These are phyloP conservation scores for Arthrobotrys sinensis DNA, from an alignment of 2,329 filamentous ascomycete genomes.

Conservation along the genomic window DNA sequence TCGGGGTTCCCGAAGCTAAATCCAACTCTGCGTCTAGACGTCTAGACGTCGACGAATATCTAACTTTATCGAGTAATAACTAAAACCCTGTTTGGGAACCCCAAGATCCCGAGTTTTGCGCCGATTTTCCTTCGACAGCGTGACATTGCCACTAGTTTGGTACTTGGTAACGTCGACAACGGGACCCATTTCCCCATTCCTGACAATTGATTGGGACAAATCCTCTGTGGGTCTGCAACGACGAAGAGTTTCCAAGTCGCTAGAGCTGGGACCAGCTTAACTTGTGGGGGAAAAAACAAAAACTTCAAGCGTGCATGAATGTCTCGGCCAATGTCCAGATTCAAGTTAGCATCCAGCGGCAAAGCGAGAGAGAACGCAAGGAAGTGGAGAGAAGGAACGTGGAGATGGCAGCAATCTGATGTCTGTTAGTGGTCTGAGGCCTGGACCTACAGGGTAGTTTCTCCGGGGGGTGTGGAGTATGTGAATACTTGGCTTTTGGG, in stretches of 20 bases:
- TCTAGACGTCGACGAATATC: background rate
- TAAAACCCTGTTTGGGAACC: constrained; percentile 13
- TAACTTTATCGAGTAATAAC: constrained; percentile 15
- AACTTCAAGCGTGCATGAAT: constrained; percentile 18
- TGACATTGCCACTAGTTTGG: constrained; percentile 48
- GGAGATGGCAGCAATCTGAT: constrained; percentile 32
- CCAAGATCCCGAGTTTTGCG: constrained; percentile 35
- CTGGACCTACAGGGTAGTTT: constrained; percentile 49
- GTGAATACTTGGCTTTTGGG: constrained; percentile 1
- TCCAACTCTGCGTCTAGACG: constrained; percentile 28
- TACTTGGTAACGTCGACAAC: constrained; percentile 31
- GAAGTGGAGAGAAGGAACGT: constrained; percentile 45
- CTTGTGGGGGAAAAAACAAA: constrained; percentile 28
- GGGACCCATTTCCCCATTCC: background rate
- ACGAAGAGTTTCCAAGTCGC: background rate
- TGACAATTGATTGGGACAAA: constrained; percentile 32
- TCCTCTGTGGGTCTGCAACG: background rate
- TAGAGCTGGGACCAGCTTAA: constrained; percentile 24
- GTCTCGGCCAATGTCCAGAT: constrained; percentile 45
- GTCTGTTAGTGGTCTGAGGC: constrained; percentile 41
- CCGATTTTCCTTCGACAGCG: constrained; percentile 19
- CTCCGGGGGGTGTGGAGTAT: constrained; percentile 43
- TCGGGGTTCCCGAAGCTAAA: constrained; percentile 46
- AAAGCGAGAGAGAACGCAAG: constrained; percentile 27
- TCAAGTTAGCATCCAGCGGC: constrained; percentile 36